Conservation (phyloP, 768 basidiomycete species). For the Amanita muscaria region DNA sequence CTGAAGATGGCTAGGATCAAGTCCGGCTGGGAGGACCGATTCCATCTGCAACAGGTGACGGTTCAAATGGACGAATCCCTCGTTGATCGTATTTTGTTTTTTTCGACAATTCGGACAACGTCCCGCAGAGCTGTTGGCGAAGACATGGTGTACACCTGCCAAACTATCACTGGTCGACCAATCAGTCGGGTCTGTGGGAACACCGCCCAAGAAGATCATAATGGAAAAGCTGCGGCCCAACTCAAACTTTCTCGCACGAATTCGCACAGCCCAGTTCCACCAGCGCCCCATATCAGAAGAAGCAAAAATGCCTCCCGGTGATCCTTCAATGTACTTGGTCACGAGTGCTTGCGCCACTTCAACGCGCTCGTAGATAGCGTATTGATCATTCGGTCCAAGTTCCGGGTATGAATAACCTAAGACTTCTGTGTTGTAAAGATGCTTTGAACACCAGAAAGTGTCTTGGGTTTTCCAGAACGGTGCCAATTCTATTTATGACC, state of each 20-base stretch:
- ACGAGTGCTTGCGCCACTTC: not conserved
- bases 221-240: constrained; percentile 34
- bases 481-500: constrained; percentile 27
- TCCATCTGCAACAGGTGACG: constrained; percentile 24
- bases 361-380: too few relatives aligned
- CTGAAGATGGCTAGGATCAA: not conserved
- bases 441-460: constrained; percentile 31
- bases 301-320: not conserved
- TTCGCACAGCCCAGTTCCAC: constrained; percentile 35
- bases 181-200: constrained; percentile 28
- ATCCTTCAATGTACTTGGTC: not conserved
- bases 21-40: too few relatives aligned
- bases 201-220: constrained; percentile 37
- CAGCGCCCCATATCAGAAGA: constrained; percentile 5
- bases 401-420: constrained; percentile 45
- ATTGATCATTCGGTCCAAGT: too few relatives aligned
- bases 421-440: constrained; percentile 19
- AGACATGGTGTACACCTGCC: constrained; percentile 36
- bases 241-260: constrained; percentile 35
- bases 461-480: constrained; percentile 37
- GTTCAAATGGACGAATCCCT: constrained; percentile 39
- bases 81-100: constrained; percentile 22
- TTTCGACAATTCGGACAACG: constrained; percentile 33
- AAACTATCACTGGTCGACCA: constrained; percentile 28
- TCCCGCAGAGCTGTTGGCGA: constrained; percentile 25